These are phyloP conservation scores for Pseudisothecium myosuroides DNA, from an alignment of 225 moss, liverwort and hornwort species.

Conservation along the genomic window DNA sequence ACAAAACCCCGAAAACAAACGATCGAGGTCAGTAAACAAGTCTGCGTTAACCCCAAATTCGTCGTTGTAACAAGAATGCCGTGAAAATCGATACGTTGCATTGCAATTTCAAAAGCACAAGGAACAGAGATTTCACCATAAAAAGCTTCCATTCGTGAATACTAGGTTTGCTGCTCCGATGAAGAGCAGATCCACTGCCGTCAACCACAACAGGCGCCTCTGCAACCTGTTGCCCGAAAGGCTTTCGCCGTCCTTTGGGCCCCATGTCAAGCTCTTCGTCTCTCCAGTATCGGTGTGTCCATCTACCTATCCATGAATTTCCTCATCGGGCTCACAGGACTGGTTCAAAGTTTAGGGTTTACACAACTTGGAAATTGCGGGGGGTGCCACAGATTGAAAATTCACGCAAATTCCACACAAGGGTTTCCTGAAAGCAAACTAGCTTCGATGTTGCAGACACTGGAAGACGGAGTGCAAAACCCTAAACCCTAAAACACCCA, in stretches of 20 bases:
- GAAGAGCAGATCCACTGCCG: conserved; percentile 9
- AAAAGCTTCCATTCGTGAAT: conserved; percentile 59
- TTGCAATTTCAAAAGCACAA: neutral
- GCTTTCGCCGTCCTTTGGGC: neutral
- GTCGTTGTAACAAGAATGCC: neutral
- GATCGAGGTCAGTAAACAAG: neutral
- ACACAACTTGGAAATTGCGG: too few relatives aligned
- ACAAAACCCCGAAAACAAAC: neutral
- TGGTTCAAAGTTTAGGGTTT: neutral
- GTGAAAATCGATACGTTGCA: too few relatives aligned
- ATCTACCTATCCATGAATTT: neutral
- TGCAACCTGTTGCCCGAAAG: conserved; percentile 12
- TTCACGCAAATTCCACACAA: too few relatives aligned
- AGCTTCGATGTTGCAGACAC: neutral
- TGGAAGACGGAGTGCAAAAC: neutral
- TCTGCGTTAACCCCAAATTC: neutral
- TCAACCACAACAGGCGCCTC: conserved; percentile 41
- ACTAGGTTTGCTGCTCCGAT: conserved; percentile 18
- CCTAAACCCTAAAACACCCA: too few relatives aligned
- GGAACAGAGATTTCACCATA: conserved; percentile 17
- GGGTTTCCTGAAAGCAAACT: neutral
- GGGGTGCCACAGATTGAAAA: neutral
- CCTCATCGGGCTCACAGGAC: neutral
- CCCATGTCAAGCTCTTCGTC: neutral
- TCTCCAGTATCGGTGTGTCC: neutral